Percentiles rank a stretch among this genome's conserved stretches.
Evolutionary conservation across 345 rosid species (phyloP).

Genomic region (Heritiera fomes): DNA sequence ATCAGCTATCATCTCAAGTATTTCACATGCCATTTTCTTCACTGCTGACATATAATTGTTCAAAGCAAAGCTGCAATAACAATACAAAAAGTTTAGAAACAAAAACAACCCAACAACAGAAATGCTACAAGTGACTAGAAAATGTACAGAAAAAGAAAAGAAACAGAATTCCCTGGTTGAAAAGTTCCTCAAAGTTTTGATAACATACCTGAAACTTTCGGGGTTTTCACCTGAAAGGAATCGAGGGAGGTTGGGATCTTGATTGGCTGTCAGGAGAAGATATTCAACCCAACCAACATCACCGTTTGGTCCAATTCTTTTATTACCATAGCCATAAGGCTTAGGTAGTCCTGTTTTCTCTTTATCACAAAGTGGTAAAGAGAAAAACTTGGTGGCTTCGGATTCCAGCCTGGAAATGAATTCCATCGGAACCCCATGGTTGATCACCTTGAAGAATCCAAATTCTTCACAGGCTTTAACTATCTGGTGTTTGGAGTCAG

Average conservation of each 20-base stretch:
- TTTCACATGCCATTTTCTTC: conserved; percentile 61
- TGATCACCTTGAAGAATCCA: conserved; percentile 81
- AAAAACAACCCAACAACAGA: neutral
- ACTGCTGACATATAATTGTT: conserved; percentile 59
- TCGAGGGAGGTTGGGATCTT: conserved; percentile 29
- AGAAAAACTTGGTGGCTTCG: conserved; percentile 60
- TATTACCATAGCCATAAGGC: conserved; percentile 79
- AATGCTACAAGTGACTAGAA: neutral
- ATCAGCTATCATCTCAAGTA: conserved; percentile 72
- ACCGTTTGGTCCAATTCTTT: conserved; percentile 64
- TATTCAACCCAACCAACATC: conserved; percentile 84
- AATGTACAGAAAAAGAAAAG: neutral
- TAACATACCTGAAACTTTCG: conserved; percentile 49
- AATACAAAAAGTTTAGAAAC: neutral
- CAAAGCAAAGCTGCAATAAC: conserved; percentile 51
- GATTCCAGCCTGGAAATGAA: conserved; percentile 47
- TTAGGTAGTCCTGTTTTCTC: conserved; percentile 53
- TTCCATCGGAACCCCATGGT: conserved; percentile 70
- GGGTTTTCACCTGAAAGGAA: conserved; percentile 36
- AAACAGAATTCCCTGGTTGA: neutral
- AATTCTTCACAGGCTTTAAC: conserved; percentile 59
- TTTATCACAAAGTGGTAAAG: conserved; percentile 63
- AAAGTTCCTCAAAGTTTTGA: neutral
- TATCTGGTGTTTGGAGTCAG: conserved; percentile 39
- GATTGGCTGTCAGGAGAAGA: conserved; percentile 56